These are phyloP conservation scores for Epithele typhae DNA, from an alignment of 768 basidiomycete genomes.

Conservation along the genomic window DNA sequence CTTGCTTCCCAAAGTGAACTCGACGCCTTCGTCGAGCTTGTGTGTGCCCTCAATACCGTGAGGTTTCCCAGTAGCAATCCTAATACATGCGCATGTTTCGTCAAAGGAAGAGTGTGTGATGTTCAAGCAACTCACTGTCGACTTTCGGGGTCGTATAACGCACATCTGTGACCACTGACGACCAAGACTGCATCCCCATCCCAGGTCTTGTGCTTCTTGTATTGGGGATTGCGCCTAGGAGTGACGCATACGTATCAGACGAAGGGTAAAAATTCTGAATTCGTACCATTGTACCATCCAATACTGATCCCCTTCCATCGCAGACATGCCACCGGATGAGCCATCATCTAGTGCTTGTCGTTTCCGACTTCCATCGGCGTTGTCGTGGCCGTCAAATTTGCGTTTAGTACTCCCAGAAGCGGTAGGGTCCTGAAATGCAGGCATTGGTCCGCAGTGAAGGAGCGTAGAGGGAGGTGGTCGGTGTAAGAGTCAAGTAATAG, in stretches of 20 bases:
- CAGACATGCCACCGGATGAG: conserved; percentile 1
- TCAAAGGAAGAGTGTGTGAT: no score
- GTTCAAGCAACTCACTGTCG: conserved; percentile 41
- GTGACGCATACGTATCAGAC: neutral
- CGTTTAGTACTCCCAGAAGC: conserved; percentile 14
- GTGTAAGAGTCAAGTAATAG: neutral
- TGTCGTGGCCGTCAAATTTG: conserved; percentile 17
- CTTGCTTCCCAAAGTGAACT: conserved; percentile 44
- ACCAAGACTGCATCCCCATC: conserved; percentile 76
- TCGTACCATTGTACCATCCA: conserved; percentile 81
- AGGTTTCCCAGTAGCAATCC: conserved; percentile 49
- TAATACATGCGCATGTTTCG: no score
- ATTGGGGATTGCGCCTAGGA: conserved; percentile 60
- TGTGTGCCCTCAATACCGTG: conserved; percentile 32
- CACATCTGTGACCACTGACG: conserved; percentile 38
- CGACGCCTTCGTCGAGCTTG: conserved; percentile 33
- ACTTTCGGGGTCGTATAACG: conserved; percentile 59
- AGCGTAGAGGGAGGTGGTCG: neutral
- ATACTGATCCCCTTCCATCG: conserved; percentile 31
- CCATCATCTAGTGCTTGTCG: conserved; percentile 18
- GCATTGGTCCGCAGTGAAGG: conserved; percentile 6
- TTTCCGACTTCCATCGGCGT: conserved; percentile 14
- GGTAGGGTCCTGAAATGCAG: conserved; percentile 11
- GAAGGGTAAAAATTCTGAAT: neutral
- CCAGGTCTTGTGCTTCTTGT: conserved; percentile 88